Evolutionary conservation across 805 yeast genomes (phyloP), one percentile per base, ranked within the genome.

Genomic region (Ogataea glucozyma): DNA sequence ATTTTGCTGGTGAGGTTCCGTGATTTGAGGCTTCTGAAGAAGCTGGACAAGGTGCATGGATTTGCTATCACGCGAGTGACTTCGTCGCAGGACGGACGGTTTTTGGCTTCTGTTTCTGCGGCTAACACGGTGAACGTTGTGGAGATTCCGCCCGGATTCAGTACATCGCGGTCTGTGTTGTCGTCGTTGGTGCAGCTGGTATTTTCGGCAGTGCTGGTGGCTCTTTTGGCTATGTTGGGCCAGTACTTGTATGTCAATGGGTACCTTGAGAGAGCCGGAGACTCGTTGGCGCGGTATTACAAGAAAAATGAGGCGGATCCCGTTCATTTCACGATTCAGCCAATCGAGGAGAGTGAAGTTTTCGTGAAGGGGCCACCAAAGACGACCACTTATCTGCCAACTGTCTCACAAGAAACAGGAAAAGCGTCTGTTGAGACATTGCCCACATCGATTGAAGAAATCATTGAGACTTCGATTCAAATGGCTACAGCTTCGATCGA

Each of bases 31-130:
- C 61, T 73, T 10, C 53, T 79, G 19, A 78, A 74, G 44, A 65
- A 71, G 6, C 67, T 79, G 42, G 73, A 74, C 31, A 76, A 83
- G 47, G 80, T 85, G 41, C 97, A 89, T 60, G 69, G 74, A 7
- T 86, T 86, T 61, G 88, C 95, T 19, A 81, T 88, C 40, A 88
- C 97, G 0, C 73, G 76, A 32, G 78, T 87, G 8, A 68, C 78
- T 2, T 81, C 88, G 46, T 81, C 88, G 4, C 83, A 85, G 11
- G 72, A 79, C 57, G 88, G 90, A 6, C 65, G 75, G 38, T 72
- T 72, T 42, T 64, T 88, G 37, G 91, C 88, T 3, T 76, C 88
- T 17, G 83, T 80, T 0, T 83, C 91, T 24, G 95, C 90, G 1
- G 86, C 93, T 3, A 82, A 84, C 47, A 73, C 88, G 1, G 75